Base-by-base conservation (phyloP, 345 rosid genomes). In the Melastoma malabathricum region DNA sequence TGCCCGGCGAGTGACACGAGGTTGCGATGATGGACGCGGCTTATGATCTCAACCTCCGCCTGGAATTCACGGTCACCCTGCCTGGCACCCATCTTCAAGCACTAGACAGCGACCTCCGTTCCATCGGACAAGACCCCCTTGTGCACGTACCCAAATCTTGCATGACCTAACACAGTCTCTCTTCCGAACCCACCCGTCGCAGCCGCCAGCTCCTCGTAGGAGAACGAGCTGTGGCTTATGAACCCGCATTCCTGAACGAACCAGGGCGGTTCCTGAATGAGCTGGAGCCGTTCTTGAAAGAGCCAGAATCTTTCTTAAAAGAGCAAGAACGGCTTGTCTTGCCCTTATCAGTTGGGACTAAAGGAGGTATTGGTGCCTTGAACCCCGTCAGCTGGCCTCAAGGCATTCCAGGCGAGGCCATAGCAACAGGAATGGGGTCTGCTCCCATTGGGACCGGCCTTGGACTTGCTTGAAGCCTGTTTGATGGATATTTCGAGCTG, bases 41-140 rank as follows among this genome's bases (percentile, higher is more conserved):
- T 90, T 54, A 90, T 90, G 56, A 82, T 86, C 63, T 86, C 94
- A 10, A 90, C 96, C 66, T 90, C 96, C 8, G 98, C 96, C 67
- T 80, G 88, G 52, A 90, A 90, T 68, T 86, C 98, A 0, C 94
- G 73, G 16, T 82, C 85, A 2, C 96, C 96, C 64, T 90, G 98
- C 16, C 98, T 92, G 1, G 96, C 84, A 5, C 89, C 98, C 0
- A 75, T 51, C 70, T 84, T 90, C 16, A 90, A 79, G 59, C 96
- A 76, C 72, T 90, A 86, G 15, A 90, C 89, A 0, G 98, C 98
- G 10, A 78, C 65, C 71, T 82, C 94, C 67, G 82, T 84, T 2
- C 94, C 87, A 47, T 47, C 68, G 5, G 81, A 74, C 64, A 90
- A 49, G 8, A 75, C 59, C 31, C 98, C 98, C 61, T 76, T 84